A percentile compares a stretch with the other conserved stretches of the same genome.
Conservation (phyloP, 2,329 filamentous ascomycete genomes). For the Bipolaris bicolor region DNA sequence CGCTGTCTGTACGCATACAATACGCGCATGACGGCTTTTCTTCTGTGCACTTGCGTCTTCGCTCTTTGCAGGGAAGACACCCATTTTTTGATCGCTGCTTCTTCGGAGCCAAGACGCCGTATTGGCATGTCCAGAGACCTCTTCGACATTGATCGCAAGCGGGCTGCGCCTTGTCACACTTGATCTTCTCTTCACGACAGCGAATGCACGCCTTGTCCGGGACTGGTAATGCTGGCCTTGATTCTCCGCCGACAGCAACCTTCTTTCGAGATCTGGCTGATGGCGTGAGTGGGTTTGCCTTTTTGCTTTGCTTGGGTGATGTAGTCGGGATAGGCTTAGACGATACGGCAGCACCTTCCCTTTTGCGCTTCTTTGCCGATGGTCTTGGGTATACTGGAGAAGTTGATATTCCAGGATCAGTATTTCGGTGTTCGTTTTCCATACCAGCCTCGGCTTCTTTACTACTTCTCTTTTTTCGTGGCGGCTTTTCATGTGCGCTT, state of each 20-base stretch:
- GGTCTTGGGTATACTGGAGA: conserved; percentile 26
- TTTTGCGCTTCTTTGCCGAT: conserved; percentile 30
- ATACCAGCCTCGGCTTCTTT: conserved; percentile 25
- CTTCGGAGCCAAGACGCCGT: conserved; percentile 19
- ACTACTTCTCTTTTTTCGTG: conserved; percentile 27
- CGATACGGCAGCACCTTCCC: conserved; percentile 11
- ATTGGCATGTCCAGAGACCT: conserved; percentile 41
- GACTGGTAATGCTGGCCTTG: conserved; percentile 14
- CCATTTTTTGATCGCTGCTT: conserved; percentile 42
- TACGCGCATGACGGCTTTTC: conserved; percentile 38
- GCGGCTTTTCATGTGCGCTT: conserved; percentile 16
- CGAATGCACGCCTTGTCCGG: conserved; percentile 29
- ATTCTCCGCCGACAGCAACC: conserved; percentile 7
- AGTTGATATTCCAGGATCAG: conserved; percentile 30
- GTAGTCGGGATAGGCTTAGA: conserved; percentile 11
- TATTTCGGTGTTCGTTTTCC: conserved; percentile 17
- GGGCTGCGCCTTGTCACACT: conserved; percentile 39
- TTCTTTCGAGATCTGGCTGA: conserved; percentile 25
- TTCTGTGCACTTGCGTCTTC: conserved; percentile 43
- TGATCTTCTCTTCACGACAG: conserved; percentile 39
- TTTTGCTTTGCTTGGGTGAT: conserved; percentile 26
- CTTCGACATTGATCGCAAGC: conserved; percentile 40
- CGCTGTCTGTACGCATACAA: conserved; percentile 37
- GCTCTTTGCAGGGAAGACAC: conserved; percentile 37
- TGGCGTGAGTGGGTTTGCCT: conserved; percentile 22